Conservation (phyloP, 2,329 filamentous ascomycete genomes). For the Shiraia bambusicola region DNA sequence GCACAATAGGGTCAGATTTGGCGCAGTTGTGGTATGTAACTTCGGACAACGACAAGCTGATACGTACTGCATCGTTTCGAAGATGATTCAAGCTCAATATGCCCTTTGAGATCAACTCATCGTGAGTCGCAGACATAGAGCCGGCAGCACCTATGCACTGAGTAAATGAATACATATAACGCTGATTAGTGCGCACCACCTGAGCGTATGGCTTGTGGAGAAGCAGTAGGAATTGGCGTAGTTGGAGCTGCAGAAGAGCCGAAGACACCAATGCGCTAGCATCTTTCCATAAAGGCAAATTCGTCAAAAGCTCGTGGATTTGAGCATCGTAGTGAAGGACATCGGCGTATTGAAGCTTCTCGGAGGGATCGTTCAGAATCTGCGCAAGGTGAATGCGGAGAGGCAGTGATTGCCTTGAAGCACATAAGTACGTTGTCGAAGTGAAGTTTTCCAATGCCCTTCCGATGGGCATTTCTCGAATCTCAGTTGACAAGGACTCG, state of each 20-base stretch:
- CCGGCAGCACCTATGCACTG: conserved; percentile 32
- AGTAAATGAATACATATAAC: conserved; percentile 36
- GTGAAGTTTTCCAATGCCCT: conserved; percentile 34
- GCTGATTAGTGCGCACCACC: conserved; percentile 25
- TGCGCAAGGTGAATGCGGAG: conserved; percentile 37
- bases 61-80: conserved; percentile 36
- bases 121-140: conserved; percentile 27
- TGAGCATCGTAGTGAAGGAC: conserved; percentile 38
- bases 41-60: conserved; percentile 28
- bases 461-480: conserved; percentile 23
- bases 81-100: conserved; percentile 27
- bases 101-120: conserved; percentile 22
- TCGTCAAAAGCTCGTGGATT: conserved; percentile 23
- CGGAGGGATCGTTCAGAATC: conserved; percentile 36
- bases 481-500: conserved; percentile 45
- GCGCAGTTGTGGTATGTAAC: conserved; percentile 30
- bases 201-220: conserved; percentile 39
- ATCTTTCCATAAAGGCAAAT: conserved; percentile 29
- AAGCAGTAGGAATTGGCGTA: conserved; percentile 38
- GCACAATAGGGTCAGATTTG: conserved; percentile 5
- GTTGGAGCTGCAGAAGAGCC: conserved; percentile 33
- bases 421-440: conserved; percentile 29
- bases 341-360: conserved; percentile 33
- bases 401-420: conserved; percentile 28
- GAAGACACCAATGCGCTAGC: conserved; percentile 16